Evolutionary conservation across 352 stramenopile species (phyloP).

Genomic region (Globisporangium mamillatum): DNA sequence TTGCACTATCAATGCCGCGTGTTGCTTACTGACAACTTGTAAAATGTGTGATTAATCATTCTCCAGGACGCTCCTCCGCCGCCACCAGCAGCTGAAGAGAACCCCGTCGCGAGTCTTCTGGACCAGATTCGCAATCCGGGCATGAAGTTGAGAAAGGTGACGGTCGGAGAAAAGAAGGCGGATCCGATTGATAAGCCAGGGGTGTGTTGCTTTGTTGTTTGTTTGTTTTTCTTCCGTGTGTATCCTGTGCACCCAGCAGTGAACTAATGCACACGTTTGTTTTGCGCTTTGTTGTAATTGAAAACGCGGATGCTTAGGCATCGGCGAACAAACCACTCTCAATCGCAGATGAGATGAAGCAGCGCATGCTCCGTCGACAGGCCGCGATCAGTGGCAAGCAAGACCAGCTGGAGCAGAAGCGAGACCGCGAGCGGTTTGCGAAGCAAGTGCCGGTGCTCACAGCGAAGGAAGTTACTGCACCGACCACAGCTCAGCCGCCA

Average conservation of each 20-base stretch:
- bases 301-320: not conserved
- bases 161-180: conserved; percentile 26
- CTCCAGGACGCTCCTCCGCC: conserved; percentile 30
- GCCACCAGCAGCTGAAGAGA: conserved; percentile 25
- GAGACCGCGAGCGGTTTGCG: conserved; percentile 61
- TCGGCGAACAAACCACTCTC: conserved; percentile 50
- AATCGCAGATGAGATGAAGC: conserved; percentile 81
- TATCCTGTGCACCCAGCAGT: not conserved
- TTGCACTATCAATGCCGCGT: not conserved
- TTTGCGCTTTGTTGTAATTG: not conserved
- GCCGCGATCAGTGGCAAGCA: conserved; percentile 82
- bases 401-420: conserved; percentile 76
- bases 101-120: conserved; percentile 41
- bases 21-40: not conserved
- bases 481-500: conserved; percentile 18
- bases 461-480: conserved; percentile 67
- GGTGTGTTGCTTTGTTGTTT: conserved; percentile 18
- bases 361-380: conserved; percentile 73
- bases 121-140: conserved; percentile 63
- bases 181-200: conserved; percentile 31
- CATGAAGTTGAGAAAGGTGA: conserved; percentile 54
- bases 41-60: not conserved
- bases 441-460: conserved; percentile 78
- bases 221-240: not conserved
- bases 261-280: not conserved